Percentiles rank a stretch among this genome's conserved stretches.
phyloP scores from a whole-genome alignment of 176 grass and related monocot species.

The Carex cristatella region DNA sequence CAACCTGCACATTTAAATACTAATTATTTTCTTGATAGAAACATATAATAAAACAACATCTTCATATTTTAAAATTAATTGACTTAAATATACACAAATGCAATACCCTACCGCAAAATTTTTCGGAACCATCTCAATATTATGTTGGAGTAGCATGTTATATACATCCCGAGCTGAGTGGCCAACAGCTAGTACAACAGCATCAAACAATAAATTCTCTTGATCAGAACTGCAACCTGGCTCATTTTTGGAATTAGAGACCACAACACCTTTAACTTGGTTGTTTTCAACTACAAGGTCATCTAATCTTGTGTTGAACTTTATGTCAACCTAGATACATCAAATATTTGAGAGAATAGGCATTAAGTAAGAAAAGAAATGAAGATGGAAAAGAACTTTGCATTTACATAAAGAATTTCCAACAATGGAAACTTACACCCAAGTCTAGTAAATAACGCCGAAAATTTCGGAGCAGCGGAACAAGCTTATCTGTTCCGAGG shows the following conservation, averaged over 20 bases:
- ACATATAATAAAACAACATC: not conserved
- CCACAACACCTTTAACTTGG: slow-evolving; percentile 66
- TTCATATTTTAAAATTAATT: not conserved
- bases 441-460: slow-evolving; percentile 69
- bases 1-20: slow-evolving; percentile 49
- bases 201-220: slow-evolving; percentile 66
- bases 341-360: slow-evolving; percentile 11
- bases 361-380: not conserved
- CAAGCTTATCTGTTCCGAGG: slow-evolving; percentile 88
- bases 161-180: slow-evolving; percentile 94
- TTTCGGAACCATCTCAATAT: slow-evolving; percentile 63
- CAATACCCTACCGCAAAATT: slow-evolving; percentile 73
- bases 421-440: slow-evolving; percentile 58
- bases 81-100: slow-evolving; percentile 23
- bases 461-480: slow-evolving; percentile 75
- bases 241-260: slow-evolving; percentile 47
- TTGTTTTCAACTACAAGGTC: slow-evolving; percentile 75
- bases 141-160: slow-evolving; percentile 67
- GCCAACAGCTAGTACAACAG: slow-evolving; percentile 84
- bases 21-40: slow-evolving; percentile 8
- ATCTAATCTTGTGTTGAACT: slow-evolving; percentile 77
- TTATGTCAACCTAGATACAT: slow-evolving; percentile 68
- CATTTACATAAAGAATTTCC: not conserved
- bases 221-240: slow-evolving; percentile 36
- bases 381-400: not conserved